Base-by-base conservation (phyloP, 2,329 filamentous ascomycete species). In the Allantophomopsis lycopodina region DNA sequence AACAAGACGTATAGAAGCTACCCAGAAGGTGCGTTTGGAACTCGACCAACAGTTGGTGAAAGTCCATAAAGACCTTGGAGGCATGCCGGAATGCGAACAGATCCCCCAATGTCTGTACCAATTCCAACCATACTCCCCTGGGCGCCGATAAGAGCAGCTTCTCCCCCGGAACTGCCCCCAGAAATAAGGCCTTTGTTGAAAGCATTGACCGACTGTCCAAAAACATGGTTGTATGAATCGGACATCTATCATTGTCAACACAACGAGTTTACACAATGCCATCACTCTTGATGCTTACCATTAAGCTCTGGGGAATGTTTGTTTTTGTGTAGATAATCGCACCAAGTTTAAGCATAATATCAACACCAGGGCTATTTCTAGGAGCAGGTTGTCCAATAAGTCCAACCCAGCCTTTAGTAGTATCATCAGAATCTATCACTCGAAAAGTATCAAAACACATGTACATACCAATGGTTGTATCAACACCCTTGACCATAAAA, bases 151-250 rank as follows among this genome's bases (percentile, higher is more conserved):
- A 64, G 45, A 0, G 63, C 61, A 28, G 64, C 73, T 52, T 80
- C 76, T 12, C 77, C 77, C 12, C 77, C 77, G 0, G 70, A 71
- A 7, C 64, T 70, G 3, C 77, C 76, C 10, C 77, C 76, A 0
- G 71, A 68, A 0, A 71, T 75, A 17, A 73, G 59, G 14, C 62
- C 58, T n/a, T 36, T 35, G 30, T 40, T 32, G 16, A 40, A 32
- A 16, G 33, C 8, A n/a, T 40, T 40, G 17, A 40, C 39, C n/a
- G 20, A 40, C 32, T 40, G 39, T 7, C 30, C 30, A 21, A 40
- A 40, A 18, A 40, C 39, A 32, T 40, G 39, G 20, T 40, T 40
- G 23, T 40, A 40, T 16, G 39, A 40, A 28, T 40, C 39, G n/a
- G 39, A 40, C 39, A 40, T 40, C 38, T 39, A 14, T 32, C 5